Percentiles rank a stretch among this genome's conserved stretches.
Evolutionary conservation across 2,329 filamentous ascomycete species (phyloP).

Genomic region (Karstenula rhodostoma): DNA sequence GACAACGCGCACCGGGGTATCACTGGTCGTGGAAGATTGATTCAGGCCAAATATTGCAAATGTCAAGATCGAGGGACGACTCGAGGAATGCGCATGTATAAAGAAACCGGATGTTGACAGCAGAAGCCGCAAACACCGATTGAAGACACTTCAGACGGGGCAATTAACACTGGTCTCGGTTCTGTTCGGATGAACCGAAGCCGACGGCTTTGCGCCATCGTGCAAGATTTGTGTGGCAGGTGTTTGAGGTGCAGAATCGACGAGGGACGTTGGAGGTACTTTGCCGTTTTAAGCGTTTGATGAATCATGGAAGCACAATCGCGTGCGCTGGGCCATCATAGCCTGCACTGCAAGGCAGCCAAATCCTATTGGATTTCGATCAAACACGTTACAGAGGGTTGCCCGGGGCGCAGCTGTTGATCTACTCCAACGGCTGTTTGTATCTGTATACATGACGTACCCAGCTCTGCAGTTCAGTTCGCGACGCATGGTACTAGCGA

Average conservation of each 20-base stretch:
- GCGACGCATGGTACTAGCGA: neutral
- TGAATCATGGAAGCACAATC: conserved; percentile 27
- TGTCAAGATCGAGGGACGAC: neutral
- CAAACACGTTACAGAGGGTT: neutral
- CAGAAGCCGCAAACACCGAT: neutral
- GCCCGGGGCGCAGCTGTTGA: neutral
- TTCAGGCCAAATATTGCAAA: neutral
- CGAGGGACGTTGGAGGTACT: conserved; percentile 29
- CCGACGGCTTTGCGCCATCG: conserved; percentile 20
- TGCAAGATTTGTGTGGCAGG: conserved; percentile 36
- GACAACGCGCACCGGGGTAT: neutral
- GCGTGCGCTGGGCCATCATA: neutral
- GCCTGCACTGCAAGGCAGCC: neutral
- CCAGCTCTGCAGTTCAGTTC: too few species aligned
- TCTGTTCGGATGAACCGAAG: conserved; percentile 21
- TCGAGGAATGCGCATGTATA: conserved; percentile 14
- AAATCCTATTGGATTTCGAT: neutral
- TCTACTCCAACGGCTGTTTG: neutral
- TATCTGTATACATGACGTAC: neutral
- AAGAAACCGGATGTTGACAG: neutral
- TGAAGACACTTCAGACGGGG: neutral
- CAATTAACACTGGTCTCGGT: conserved; percentile 11
- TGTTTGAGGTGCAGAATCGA: conserved; percentile 42
- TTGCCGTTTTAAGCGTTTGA: conserved; percentile 46
- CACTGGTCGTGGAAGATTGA: neutral